phyloP scores from a whole-genome alignment of 2,329 filamentous ascomycete species.

The Claviceps spartinae region DNA sequence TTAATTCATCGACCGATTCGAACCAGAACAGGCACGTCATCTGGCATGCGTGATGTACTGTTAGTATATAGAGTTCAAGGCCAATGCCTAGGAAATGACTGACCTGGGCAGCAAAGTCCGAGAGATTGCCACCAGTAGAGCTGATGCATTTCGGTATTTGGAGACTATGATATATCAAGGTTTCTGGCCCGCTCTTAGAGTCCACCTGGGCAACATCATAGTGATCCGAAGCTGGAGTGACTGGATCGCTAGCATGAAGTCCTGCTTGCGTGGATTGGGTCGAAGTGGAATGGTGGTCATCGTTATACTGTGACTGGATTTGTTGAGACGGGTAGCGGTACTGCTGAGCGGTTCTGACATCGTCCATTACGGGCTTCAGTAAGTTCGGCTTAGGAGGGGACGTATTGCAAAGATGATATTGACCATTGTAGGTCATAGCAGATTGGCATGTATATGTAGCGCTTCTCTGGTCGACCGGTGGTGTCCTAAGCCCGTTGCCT shows the following conservation, averaged over 20 bases:
- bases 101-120: conserved; percentile 76
- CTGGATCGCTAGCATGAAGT: conserved; percentile 21
- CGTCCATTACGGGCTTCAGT: conserved; percentile 19
- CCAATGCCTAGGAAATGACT: conserved; percentile 11
- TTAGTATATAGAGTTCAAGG: not conserved
- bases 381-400: conserved; percentile 21
- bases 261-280: conserved; percentile 10
- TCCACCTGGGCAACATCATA: conserved; percentile 16
- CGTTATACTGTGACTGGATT: conserved; percentile 5
- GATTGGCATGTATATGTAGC: conserved; percentile 40
- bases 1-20: conserved; percentile 68
- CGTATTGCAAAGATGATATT: conserved; percentile 27
- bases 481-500: conserved; percentile 33
- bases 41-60: conserved; percentile 28
- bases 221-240: conserved; percentile 23
- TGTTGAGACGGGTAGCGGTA: conserved; percentile 18
- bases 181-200: conserved; percentile 26
- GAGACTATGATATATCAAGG: conserved; percentile 44
- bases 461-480: conserved; percentile 39
- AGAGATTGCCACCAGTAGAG: conserved; percentile 58
- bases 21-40: conserved; percentile 98
- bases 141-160: conserved; percentile 67
- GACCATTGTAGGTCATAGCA: conserved; percentile 32
- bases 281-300: conserved; percentile 1
- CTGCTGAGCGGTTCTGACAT: conserved; percentile 19